phyloP scores from a whole-genome alignment of 371 early-diverging fungal species.

The Mucor plumbeus region DNA sequence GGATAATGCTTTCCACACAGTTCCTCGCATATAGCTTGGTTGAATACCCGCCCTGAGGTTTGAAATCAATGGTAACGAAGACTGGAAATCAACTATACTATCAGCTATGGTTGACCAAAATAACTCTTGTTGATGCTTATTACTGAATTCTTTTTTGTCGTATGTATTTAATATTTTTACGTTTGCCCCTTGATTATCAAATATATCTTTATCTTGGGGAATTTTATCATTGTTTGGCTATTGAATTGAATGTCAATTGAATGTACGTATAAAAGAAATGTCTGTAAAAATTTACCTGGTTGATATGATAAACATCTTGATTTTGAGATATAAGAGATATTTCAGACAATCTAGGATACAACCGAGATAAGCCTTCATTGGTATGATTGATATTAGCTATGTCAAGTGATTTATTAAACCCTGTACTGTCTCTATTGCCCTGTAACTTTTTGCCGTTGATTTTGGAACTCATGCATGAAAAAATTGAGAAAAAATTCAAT shows the following conservation, averaged over 20 bases:
- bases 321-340: neutral
- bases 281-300: neutral
- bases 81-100: slow-evolving; percentile 55
- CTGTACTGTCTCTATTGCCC: neutral
- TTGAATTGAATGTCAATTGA: neutral
- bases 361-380: neutral
- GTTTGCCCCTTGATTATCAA: neutral
- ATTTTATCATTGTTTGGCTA: neutral
- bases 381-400: neutral
- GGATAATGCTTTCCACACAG: slow-evolving; percentile 92
- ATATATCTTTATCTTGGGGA: neutral
- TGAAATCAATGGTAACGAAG: slow-evolving; percentile 45
- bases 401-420: neutral
- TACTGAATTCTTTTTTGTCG: neutral
- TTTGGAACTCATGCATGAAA: slow-evolving; percentile 1
- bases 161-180: neutral
- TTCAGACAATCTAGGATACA: neutral
- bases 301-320: neutral
- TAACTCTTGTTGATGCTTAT: neutral
- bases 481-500: neutral
- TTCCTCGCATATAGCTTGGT: slow-evolving; percentile 78
- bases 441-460: neutral
- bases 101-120: neutral
- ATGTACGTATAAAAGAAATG: neutral
- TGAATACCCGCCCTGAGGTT: slow-evolving; percentile 88